phyloP scores from a whole-genome alignment of 2,329 filamentous ascomycete genomes.

The Teratosphaeria gauchensis region DNA sequence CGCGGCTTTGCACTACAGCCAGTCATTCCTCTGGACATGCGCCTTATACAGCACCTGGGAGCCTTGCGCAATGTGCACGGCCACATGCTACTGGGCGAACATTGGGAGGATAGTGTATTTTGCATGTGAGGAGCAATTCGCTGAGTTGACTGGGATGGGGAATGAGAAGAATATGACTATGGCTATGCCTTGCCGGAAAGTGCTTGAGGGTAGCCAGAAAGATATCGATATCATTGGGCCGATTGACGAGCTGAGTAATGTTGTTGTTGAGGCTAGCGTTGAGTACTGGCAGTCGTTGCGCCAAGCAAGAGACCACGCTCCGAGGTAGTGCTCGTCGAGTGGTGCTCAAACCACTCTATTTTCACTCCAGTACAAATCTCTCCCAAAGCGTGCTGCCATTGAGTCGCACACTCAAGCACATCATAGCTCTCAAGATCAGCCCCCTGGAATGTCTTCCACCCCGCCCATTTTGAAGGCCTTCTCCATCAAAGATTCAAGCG shows the following conservation, averaged over 20 bases:
- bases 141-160: conserved; percentile 35
- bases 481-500: too few species aligned
- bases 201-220: conserved; percentile 41
- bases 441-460: too few species aligned
- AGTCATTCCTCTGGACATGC: conserved; percentile 40
- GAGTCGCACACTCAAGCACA: too few species aligned
- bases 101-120: conserved; percentile 45
- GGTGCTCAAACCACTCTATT: not conserved
- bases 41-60: conserved; percentile 47
- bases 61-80: conserved; percentile 45
- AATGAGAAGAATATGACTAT: conserved; percentile 46
- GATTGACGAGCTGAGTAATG: conserved; percentile 34
- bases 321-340: not conserved
- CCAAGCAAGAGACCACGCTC: conserved; percentile 1
- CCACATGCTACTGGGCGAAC: conserved; percentile 43
- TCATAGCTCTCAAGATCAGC: too few species aligned
- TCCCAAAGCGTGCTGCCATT: too few species aligned
- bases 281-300: conserved; percentile 33
- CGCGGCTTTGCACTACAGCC: conserved; percentile 39
- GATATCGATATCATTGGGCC: conserved; percentile 42
- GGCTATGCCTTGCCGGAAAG: conserved; percentile 39
- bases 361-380: not conserved
- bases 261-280: conserved; percentile 37
- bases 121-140: conserved; percentile 39
- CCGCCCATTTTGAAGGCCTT: too few species aligned